phyloP scores from a whole-genome alignment of 768 basidiomycete genomes.

The Trametes cingulata region DNA sequence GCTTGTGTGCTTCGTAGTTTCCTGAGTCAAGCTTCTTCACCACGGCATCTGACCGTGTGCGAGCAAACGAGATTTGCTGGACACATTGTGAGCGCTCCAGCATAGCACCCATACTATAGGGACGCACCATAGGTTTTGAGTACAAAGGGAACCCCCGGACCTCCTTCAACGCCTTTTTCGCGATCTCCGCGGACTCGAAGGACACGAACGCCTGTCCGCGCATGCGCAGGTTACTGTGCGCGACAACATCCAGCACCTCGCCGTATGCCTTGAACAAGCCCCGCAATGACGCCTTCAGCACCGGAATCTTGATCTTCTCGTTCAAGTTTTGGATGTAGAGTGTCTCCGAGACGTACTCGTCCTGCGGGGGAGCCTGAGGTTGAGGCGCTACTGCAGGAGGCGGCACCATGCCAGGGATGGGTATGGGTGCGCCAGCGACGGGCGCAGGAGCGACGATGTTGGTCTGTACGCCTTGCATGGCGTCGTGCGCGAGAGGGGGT shows the following conservation, averaged over 20 bases:
- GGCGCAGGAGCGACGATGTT: slow-evolving; percentile 27
- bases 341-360: slow-evolving; percentile 71
- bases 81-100: not conserved
- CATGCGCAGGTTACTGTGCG: slow-evolving; percentile 94
- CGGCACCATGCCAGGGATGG: slow-evolving; percentile 17
- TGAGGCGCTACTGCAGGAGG: slow-evolving; percentile 22
- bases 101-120: not conserved
- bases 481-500: slow-evolving; percentile 31
- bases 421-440: slow-evolving; percentile 15
- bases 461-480: slow-evolving; percentile 27
- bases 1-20: slow-evolving; percentile 74
- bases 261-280: slow-evolving; percentile 94
- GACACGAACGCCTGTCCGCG: slow-evolving; percentile 98
- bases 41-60: slow-evolving; percentile 85
- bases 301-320: slow-evolving; percentile 91
- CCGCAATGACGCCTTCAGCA: slow-evolving; percentile 84
- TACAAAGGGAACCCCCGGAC: slow-evolving; percentile 94
- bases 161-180: slow-evolving; percentile 88
- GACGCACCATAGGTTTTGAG: slow-evolving; percentile 89
- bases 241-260: slow-evolving; percentile 91
- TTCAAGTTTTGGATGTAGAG: slow-evolving; percentile 96
- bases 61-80: slow-evolving; percentile 95
- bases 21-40: slow-evolving; percentile 73
- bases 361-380: slow-evolving; percentile 31
- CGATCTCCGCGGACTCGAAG: slow-evolving; percentile 79